Percentiles rank a stretch among this genome's conserved stretches.
Conservation (phyloP, 257 asterid species). For the Asclepias syriaca region DNA sequence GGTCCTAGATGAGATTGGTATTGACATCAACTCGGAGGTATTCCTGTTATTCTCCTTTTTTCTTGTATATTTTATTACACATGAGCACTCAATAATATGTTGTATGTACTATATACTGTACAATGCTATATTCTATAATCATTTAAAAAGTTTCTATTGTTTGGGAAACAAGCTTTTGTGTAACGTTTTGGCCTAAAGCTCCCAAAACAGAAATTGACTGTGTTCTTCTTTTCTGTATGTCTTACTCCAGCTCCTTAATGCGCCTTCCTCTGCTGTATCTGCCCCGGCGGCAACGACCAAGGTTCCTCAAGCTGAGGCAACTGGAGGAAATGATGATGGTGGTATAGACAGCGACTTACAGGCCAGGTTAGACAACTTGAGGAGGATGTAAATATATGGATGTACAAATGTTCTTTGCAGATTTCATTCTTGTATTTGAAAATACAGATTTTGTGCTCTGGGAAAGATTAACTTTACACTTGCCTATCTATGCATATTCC, state of each 20-base stretch:
- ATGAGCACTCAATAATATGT: not conserved
- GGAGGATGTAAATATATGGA: slow-evolving; percentile 56
- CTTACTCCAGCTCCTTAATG: slow-evolving; percentile 66
- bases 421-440: slow-evolving; percentile 31
- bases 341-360: slow-evolving; percentile 96
- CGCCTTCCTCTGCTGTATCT: slow-evolving; percentile 83
- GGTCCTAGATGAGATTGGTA: slow-evolving; percentile 98
- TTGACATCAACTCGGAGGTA: slow-evolving; percentile 90
- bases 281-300: slow-evolving; percentile 74
- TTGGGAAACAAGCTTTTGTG: no score
- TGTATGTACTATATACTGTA: no score
- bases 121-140: no score
- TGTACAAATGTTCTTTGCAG: slow-evolving; percentile 21
- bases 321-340: slow-evolving; percentile 70
- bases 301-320: slow-evolving; percentile 89
- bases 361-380: slow-evolving; percentile 96
- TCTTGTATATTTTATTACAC: not conserved
- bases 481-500: not conserved
- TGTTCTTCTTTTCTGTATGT: not conserved
- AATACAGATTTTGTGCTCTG: not conserved
- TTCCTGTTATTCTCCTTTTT: not conserved
- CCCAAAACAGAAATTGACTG: not conserved
- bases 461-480: not conserved
- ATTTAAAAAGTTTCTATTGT: no score
- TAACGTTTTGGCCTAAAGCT: no score